Percentiles rank a stretch among this genome's conserved stretches.
Conservation (phyloP, 306 rosid species). For the Cucurbita maxima region DNA sequence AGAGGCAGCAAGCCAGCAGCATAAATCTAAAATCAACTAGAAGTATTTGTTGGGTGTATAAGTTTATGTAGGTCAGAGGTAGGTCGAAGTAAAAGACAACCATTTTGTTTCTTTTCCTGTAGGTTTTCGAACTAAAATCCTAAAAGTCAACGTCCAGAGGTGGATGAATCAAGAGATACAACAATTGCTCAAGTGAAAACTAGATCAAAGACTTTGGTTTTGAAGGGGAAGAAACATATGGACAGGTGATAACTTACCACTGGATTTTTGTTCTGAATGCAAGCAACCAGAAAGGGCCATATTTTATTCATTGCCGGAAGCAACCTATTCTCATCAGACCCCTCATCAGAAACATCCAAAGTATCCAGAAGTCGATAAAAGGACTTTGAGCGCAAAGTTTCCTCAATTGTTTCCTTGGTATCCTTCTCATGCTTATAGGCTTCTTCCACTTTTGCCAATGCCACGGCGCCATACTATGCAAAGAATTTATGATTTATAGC, state of each 20-base stretch:
- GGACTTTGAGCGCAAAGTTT: conserved; percentile 31
- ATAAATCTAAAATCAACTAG: background rate
- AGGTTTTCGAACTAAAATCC: background rate
- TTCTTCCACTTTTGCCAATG: conserved; percentile 65
- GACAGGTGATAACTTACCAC: conserved; percentile 40
- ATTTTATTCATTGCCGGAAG: conserved; percentile 95
- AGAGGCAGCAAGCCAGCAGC: background rate
- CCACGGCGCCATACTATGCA: conserved; percentile 33
- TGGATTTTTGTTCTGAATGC: conserved; percentile 57
- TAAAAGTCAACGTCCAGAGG: background rate
- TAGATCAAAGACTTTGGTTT: background rate
- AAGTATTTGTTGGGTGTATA: background rate
- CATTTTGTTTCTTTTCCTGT: background rate
- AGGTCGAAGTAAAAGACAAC: background rate
- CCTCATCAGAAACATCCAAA: conserved; percentile 46
- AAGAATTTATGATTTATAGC: background rate
- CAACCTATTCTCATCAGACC: conserved; percentile 66
- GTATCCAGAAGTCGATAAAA: conserved; percentile 53
- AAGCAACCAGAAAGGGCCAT: conserved; percentile 77
- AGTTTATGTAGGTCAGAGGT: background rate
- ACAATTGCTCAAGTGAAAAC: background rate
- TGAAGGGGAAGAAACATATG: background rate
- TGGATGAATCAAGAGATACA: background rate
- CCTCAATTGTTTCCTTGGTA: conserved; percentile 59
- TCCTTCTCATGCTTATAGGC: conserved; percentile 60